Evolutionary conservation across 2,329 filamentous ascomycete species (phyloP).

Genomic region (Cercospora sp.): DNA sequence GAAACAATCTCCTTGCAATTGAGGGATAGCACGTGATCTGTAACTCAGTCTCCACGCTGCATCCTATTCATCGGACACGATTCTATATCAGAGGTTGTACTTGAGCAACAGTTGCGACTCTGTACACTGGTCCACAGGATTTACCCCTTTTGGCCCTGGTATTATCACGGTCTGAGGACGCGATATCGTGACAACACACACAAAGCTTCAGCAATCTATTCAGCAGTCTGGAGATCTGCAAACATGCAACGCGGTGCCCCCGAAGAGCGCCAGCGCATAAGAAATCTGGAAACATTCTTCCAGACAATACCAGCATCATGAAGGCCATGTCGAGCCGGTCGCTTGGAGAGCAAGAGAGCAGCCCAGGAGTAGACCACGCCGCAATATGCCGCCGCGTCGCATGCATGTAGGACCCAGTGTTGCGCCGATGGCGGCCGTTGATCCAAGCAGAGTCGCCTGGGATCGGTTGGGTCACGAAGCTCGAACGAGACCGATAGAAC

Average conservation of each 20-base stretch:
- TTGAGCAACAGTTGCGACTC: not conserved
- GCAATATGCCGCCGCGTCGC: not conserved
- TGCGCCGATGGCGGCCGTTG: not conserved
- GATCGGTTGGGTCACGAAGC: not conserved
- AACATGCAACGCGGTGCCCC: not conserved
- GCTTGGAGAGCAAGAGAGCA: not conserved
- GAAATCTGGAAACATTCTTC: not conserved
- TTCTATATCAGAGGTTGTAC: not conserved
- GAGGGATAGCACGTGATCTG: not conserved
- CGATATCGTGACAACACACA: not conserved
- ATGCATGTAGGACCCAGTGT: constrained; percentile 1
- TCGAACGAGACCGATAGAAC: not conserved
- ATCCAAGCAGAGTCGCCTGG: not conserved
- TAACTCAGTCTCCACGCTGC: not conserved
- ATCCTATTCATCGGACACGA: not conserved
- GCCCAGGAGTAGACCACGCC: not conserved
- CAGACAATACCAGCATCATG: not conserved
- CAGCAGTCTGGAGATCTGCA: not conserved
- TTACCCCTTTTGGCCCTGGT: not conserved
- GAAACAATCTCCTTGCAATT: constrained; percentile 1
- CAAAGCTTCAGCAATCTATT: not conserved
- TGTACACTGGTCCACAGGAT: not conserved
- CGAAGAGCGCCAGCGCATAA: not conserved
- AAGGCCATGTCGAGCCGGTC: not conserved
- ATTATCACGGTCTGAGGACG: not conserved